A percentile compares a stretch with the other conserved stretches of the same genome.
These are phyloP conservation scores for Climacium dendroides DNA, from an alignment of 225 moss, liverwort and hornwort genomes.

Conservation along the genomic window DNA sequence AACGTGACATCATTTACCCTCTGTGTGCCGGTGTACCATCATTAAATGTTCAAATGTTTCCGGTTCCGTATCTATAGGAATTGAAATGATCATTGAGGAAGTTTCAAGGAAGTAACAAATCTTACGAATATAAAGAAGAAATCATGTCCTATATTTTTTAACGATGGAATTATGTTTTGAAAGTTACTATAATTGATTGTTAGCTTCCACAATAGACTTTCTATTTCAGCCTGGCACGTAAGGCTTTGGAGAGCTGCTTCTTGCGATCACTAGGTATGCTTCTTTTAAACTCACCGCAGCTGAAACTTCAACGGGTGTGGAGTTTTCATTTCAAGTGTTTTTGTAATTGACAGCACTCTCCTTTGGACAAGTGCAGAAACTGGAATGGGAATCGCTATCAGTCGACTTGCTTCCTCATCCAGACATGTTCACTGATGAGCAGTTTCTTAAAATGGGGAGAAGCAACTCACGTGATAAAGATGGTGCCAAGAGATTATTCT, in stretches of 20 bases:
- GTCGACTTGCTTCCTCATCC: conserved; percentile 97
- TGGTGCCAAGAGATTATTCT: conserved; percentile 83
- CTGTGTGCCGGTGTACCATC: no score
- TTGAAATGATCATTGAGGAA: background rate
- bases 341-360: background rate
- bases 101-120: background rate
- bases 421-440: conserved; percentile 96
- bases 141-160: background rate
- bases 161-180: background rate
- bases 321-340: background rate
- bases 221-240: background rate
- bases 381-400: conserved; percentile 90
- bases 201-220: background rate
- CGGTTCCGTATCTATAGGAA: background rate
- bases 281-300: background rate
- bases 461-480: conserved; percentile 71
- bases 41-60: no score
- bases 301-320: background rate
- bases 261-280: background rate
- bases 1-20: background rate
- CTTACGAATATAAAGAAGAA: background rate
- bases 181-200: background rate
- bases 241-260: background rate
- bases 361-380: conserved; percentile 45
- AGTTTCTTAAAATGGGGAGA: conserved; percentile 47